phyloP scores from a whole-genome alignment of 2,329 filamentous ascomycete genomes.

The Botryotinia narcissicola region DNA sequence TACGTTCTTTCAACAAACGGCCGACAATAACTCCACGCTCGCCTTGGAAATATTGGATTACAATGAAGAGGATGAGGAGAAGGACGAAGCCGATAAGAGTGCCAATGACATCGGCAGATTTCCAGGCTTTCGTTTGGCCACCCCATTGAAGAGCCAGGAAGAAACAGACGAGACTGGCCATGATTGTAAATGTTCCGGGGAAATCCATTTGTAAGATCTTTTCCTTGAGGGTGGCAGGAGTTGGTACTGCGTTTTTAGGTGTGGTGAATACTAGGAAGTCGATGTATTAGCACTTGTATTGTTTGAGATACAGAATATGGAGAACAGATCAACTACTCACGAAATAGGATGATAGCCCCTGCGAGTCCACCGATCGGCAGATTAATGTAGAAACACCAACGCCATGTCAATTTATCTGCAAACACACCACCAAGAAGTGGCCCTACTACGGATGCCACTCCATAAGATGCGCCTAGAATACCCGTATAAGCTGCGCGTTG shows the following conservation, averaged over 20 bases:
- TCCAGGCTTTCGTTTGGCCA: conserved; percentile 46
- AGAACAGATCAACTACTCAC: not conserved
- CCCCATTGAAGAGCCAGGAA: conserved; percentile 51
- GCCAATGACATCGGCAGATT: conserved; percentile 43
- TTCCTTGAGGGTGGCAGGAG: conserved; percentile 41
- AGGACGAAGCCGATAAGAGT: conserved; percentile 43
- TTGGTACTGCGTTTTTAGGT: conserved; percentile 42
- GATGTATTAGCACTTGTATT: not conserved
- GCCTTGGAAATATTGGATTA: conserved; percentile 45
- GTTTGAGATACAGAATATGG: not conserved
- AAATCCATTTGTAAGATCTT: conserved; percentile 51
- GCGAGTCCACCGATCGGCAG: conserved; percentile 41
- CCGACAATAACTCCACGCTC: conserved; percentile 51
- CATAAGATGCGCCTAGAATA: conserved; percentile 64
- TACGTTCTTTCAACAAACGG: conserved; percentile 44
- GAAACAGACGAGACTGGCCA: conserved; percentile 45
- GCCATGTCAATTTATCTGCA: conserved; percentile 56
- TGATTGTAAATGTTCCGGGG: conserved; percentile 45
- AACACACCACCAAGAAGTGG: conserved; percentile 63
- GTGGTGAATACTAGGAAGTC: conserved; percentile 32
- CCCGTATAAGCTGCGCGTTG: conserved; percentile 51
- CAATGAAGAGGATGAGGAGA: conserved; percentile 39
- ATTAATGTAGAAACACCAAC: conserved; percentile 47
- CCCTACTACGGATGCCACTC: conserved; percentile 59
- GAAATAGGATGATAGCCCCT: conserved; percentile 26